Evolutionary conservation across 108 stramenopile species (phyloP).

Genomic region (Discostella pseudostelligera): DNA sequence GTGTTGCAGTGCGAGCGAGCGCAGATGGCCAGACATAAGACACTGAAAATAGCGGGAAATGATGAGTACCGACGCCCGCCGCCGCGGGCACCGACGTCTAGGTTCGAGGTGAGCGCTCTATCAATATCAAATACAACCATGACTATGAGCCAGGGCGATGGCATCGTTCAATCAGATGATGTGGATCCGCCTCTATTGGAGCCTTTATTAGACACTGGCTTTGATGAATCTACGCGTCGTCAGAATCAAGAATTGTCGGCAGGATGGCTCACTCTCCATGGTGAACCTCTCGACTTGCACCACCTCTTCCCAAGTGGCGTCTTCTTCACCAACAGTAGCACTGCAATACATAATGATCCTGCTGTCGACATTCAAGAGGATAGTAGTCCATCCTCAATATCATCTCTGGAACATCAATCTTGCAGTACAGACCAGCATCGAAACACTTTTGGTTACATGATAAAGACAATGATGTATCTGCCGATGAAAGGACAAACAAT

Average conservation of each 20-base stretch:
- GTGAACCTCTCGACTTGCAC: constrained; percentile 29
- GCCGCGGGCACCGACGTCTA: no score
- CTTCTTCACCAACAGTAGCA: not conserved
- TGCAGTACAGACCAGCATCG: not conserved
- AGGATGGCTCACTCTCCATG: constrained; percentile 14
- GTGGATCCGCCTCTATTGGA: no score
- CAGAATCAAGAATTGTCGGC: not conserved
- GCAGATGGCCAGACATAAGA: no score
- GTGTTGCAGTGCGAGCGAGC: no score
- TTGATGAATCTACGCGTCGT: not conserved
- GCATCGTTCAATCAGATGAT: no score
- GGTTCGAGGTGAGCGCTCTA: no score
- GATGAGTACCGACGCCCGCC: no score
- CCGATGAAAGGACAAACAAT: not conserved
- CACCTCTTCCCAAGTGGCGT: constrained; percentile 8
- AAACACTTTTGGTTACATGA: not conserved
- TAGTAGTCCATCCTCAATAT: not conserved
- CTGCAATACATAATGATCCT: not conserved
- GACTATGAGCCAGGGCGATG: no score
- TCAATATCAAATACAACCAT: no score
- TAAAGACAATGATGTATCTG: not conserved
- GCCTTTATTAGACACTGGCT: not conserved
- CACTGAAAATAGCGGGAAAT: no score
- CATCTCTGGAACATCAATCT: not conserved
- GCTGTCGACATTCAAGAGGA: not conserved